Evolutionary conservation across 2,329 filamentous ascomycete genomes (phyloP), one percentile per base, ranked within the genome.

Genomic region (Aspergillus pseudoterreus): DNA sequence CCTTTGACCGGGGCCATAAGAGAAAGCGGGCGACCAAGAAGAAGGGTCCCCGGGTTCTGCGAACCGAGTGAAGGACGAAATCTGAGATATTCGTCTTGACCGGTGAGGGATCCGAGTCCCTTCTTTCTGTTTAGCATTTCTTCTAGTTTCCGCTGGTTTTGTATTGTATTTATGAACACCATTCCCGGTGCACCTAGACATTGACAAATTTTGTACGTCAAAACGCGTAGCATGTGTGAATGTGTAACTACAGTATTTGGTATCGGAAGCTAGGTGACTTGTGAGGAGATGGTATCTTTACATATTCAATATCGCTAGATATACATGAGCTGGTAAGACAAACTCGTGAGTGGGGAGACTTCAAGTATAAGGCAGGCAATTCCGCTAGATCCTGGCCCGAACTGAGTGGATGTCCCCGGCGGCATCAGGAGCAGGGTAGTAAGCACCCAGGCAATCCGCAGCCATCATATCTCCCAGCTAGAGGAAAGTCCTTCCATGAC

Each of bases 1-100:
- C 75, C 41, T 76, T 79, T 64, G 77, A 80, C 51, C 75, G 74
- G 47, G 78, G 78, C 17, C 74, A 77, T 54, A 80, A 79, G 70
- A 79, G 78, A 65, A 77, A 75, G 67, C 75, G 75, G 61, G 69
- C 72, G 45, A 64, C 67, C 10, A 76, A 75, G 60, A 67, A 66
- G 57, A 72, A 70, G 63, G 75, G 74, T 15, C 65, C 71, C 32
- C 67, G 69, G 52, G 71, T 75, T 54, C 61, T 78, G 57, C 62
- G 75, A 61, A 73, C 71, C 53, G 73, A 75, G 59, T 75, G 66
- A 59, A 56, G 43, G 39, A 45, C 17, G 35, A 41, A 43, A 14
- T 49, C 30, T 44, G 43, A 44, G 33, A 45, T 47, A 51, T 47
- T 42, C 50, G 48, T 47, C 38, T 49, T 55, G 39, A 47, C 46